Base-by-base conservation (phyloP, 2,329 filamentous ascomycete genomes). In the Sarocladium oryzae region DNA sequence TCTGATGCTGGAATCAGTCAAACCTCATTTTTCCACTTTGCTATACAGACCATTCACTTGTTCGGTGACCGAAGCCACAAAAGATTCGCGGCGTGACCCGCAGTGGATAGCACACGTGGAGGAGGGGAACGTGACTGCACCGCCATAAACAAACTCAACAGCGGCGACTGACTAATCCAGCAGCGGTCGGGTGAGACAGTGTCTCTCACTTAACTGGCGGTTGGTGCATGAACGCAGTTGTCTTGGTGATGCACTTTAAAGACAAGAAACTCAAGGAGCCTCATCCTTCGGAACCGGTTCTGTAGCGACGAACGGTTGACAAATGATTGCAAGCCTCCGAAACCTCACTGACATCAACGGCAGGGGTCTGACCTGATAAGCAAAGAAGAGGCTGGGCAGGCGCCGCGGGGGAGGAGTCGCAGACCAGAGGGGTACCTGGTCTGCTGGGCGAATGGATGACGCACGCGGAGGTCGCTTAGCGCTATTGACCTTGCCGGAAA, bases 341-440 rank as follows among this genome's bases (percentile, higher is more conserved):
- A 16, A 23, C 37, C 16, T 41, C 37, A 41, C 37, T 41, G 37
- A 41, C 37, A 41, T 41, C 37, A 41, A 20, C 37, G 37, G 37
- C 37, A 41, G 8, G 37, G 37, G 11, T 21, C 7, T 20, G 16
- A 20, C 23, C 37, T 23, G 37, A 41, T 41, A 41, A 23, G 20
- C 9, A 8, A 41, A 23, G 37, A n/a, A 9, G 24, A 20, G 10
- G 21, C 24, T 30, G 20, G 40, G 16, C 7, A n/a, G n/a, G n/a
- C n/a, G n/a, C n/a, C n/a, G n/a, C n/a, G n/a, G n/a, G n/a, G n/a
- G n/a, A n/a, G n/a, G n/a, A n/a, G n/a, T n/a, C n/a, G n/a, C n/a
- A 7, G 35, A 18, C 35, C 35, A 37, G 35, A 37, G 35, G 35
- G 35, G 35, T 37, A 37, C 35, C 35, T 37, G 11, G 35, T 37